Percentiles rank a stretch among this genome's conserved stretches.
phyloP scores from a whole-genome alignment of 371 early-diverging fungal species.

The Thermomucor indicae-seudaticae region DNA sequence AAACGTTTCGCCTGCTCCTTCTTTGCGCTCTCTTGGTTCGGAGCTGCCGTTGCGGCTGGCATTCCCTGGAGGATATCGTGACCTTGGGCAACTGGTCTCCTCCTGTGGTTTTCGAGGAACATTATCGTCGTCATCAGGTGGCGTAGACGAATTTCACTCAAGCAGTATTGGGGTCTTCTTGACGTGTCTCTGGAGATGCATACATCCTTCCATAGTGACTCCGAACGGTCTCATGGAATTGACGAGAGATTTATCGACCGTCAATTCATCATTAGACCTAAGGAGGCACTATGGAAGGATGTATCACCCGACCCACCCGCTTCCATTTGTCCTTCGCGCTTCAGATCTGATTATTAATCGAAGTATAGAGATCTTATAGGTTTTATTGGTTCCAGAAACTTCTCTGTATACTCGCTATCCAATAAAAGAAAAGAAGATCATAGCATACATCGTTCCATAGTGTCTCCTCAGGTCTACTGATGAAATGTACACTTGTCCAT shows the following conservation, averaged over 20 bases:
- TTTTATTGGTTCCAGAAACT: too few species aligned
- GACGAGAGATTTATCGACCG: neutral
- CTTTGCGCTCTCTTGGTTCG: constrained; percentile 7
- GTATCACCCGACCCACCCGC: too few species aligned
- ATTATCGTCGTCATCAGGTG: constrained; percentile 1
- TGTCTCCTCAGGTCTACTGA: too few species aligned
- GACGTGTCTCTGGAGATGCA: neutral
- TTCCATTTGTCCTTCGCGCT: too few species aligned
- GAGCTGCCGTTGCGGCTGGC: constrained; percentile 1
- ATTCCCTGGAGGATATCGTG: constrained; percentile 6
- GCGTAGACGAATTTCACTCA: neutral
- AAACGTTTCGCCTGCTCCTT: neutral
- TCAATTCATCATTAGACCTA: neutral
- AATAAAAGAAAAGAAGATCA: too few species aligned
- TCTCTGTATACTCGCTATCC: too few species aligned
- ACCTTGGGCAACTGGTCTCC: constrained; percentile 11
- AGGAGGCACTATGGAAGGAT: too few species aligned
- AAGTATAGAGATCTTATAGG: too few species aligned
- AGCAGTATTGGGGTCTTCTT: neutral
- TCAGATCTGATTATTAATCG: too few species aligned
- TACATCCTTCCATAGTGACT: neutral
- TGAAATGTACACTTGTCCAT: too few species aligned
- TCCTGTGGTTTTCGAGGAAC: constrained; percentile 1
- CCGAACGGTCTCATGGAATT: neutral
- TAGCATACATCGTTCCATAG: too few species aligned